These are phyloP conservation scores for Tephrocybe rancida DNA, from an alignment of 768 basidiomycete species.

Conservation along the genomic window DNA sequence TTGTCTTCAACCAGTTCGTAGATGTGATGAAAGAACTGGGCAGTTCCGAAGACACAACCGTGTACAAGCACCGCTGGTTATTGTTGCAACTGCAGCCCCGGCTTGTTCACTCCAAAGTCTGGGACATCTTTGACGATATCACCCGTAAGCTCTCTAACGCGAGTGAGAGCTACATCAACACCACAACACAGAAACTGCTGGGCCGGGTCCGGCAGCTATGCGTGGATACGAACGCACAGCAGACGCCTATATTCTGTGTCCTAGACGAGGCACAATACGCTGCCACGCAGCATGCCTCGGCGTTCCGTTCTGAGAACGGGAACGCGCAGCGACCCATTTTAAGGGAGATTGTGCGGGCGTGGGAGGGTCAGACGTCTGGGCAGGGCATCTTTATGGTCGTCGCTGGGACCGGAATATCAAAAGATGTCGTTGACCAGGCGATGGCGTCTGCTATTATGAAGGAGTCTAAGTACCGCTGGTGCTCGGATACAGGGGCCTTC, in stretches of 20 bases:
- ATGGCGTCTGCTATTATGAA: slow-evolving; percentile 51
- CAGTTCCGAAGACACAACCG: slow-evolving; percentile 2
- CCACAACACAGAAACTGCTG: slow-evolving; percentile 33
- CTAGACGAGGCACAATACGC: slow-evolving; percentile 50
- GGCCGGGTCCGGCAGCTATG: slow-evolving; percentile 31
- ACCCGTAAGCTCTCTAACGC: slow-evolving; percentile 33
- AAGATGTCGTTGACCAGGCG: slow-evolving; percentile 44
- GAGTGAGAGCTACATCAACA: slow-evolving; percentile 37
- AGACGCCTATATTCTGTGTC: slow-evolving; percentile 44
- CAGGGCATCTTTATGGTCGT: slow-evolving; percentile 46
- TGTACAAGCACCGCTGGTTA: slow-evolving; percentile 39
- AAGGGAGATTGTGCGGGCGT: slow-evolving; percentile 43
- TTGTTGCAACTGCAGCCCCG: slow-evolving; percentile 43
- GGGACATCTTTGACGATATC: slow-evolving; percentile 44
- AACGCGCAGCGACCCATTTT: slow-evolving; percentile 38
- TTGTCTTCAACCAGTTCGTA: slow-evolving; percentile 41
- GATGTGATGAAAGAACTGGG: slow-evolving; percentile 28
- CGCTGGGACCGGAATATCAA: slow-evolving; percentile 47
- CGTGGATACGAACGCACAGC: slow-evolving; percentile 9
- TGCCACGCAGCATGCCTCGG: slow-evolving; percentile 35
- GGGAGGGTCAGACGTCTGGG: slow-evolving; percentile 39
- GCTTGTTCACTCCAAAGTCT: slow-evolving; percentile 34
- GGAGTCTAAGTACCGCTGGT: slow-evolving; percentile 45
- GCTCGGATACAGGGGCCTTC: slow-evolving; percentile 47
- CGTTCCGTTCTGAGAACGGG: slow-evolving; percentile 40